Percentiles rank a stretch among this genome's conserved stretches.
Conservation (phyloP, 1,139 yeast genomes). For the Geotrichum bryndzae region DNA sequence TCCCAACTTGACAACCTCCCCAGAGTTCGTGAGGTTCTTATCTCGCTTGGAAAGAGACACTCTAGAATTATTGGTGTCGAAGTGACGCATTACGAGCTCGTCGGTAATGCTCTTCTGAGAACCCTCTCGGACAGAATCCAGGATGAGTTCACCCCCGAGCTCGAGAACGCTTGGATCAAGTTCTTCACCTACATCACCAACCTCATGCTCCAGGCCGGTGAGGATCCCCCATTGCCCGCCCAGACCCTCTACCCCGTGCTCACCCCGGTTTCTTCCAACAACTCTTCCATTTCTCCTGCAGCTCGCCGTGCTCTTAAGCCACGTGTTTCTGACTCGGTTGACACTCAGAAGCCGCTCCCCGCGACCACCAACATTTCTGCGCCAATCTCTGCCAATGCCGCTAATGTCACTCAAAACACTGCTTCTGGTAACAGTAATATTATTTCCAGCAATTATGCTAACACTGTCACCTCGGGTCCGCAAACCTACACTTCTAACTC, state of each 20-base stretch:
- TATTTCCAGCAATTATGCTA: background rate
- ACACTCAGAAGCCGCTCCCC: slow-evolving; percentile 9
- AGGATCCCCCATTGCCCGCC: slow-evolving; percentile 45
- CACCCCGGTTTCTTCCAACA: slow-evolving; percentile 17
- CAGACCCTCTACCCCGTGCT: slow-evolving; percentile 23
- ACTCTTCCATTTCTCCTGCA: slow-evolving; percentile 12
- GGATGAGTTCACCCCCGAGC: slow-evolving; percentile 43
- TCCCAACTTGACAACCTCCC: slow-evolving; percentile 41
- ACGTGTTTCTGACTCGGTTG: slow-evolving; percentile 9
- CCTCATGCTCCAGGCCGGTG: slow-evolving; percentile 55
- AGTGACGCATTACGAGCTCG: slow-evolving; percentile 62
- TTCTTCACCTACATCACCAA: slow-evolving; percentile 51
- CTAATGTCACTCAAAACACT: slow-evolving; percentile 11
- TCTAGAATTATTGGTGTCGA: slow-evolving; percentile 70
- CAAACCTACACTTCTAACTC: slow-evolving; percentile 26
- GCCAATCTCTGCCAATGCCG: slow-evolving; percentile 14
- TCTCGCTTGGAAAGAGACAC: slow-evolving; percentile 67
- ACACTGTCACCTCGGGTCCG: background rate
- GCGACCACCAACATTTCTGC: slow-evolving; percentile 5
- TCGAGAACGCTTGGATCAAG: slow-evolving; percentile 67
- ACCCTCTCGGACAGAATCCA: slow-evolving; percentile 69
- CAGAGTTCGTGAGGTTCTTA: slow-evolving; percentile 53
- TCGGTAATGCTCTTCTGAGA: slow-evolving; percentile 72
- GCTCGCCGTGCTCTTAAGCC: slow-evolving; percentile 20
- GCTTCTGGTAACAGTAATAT: background rate